Evolutionary conservation across 441 rosid species (phyloP).

Genomic region (Euphorbia celastroides): DNA sequence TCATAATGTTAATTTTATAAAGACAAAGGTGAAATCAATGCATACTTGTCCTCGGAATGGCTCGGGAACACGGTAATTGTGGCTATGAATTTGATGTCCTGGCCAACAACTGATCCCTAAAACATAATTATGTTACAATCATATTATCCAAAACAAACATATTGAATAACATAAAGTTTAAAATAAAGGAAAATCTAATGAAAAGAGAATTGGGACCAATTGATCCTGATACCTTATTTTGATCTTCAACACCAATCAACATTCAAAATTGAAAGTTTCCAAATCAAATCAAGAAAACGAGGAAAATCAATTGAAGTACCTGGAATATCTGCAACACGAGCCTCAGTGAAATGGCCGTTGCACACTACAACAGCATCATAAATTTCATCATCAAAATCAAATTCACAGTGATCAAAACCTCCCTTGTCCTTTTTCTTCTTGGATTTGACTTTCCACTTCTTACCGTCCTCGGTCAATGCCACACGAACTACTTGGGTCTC

Average conservation of each 20-base stretch:
- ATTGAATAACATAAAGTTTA: neutral
- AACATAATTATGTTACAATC: neutral
- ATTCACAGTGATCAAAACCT: neutral
- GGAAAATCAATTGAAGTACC: constrained; percentile 28
- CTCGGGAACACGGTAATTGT: constrained; percentile 66
- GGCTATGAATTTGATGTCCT: constrained; percentile 88
- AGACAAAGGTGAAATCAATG: constrained; percentile 14
- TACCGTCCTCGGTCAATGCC: constrained; percentile 17
- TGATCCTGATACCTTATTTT: too few relatives aligned
- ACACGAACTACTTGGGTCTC: constrained; percentile 54
- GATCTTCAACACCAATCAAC: too few relatives aligned
- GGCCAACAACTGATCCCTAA: constrained; percentile 78
- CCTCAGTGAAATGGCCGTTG: constrained; percentile 58
- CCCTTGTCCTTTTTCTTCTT: constrained; percentile 21
- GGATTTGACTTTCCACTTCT: constrained; percentile 48
- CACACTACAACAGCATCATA: constrained; percentile 87
- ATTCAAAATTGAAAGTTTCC: neutral
- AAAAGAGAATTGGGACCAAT: too few relatives aligned
- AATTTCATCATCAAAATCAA: constrained; percentile 33
- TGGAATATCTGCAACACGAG: constrained; percentile 56
- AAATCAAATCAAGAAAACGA: neutral
- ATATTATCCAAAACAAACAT: neutral
- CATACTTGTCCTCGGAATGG: constrained; percentile 64
- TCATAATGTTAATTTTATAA: neutral
- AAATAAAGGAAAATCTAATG: neutral